Conservation (phyloP, 202 grass and related monocot genomes). For the Carex arenaria region DNA sequence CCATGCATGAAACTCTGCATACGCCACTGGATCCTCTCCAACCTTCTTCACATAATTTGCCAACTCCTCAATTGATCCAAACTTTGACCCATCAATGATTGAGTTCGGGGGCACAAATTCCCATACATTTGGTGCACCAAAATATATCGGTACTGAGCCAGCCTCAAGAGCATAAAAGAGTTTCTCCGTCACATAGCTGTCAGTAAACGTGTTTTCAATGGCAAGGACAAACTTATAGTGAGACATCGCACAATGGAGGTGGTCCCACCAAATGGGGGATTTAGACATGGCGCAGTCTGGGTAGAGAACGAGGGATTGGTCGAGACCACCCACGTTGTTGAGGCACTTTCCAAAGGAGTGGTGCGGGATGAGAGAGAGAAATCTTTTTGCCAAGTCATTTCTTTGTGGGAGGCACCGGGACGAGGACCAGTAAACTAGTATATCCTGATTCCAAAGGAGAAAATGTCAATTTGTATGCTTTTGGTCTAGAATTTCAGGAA, state of each 20-base stretch:
- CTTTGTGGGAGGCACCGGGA: conserved; percentile 75
- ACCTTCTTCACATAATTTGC: conserved; percentile 64
- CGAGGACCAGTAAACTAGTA: conserved; percentile 94
- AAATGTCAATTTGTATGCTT: conserved; percentile 3
- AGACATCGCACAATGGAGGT: conserved; percentile 86
- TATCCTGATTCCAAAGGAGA: conserved; percentile 47
- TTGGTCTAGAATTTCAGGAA: neutral
- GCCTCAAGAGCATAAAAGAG: conserved; percentile 85
- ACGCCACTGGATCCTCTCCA: conserved; percentile 71
- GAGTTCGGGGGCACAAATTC: conserved; percentile 91
- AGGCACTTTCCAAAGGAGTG: conserved; percentile 92
- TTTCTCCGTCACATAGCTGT: conserved; percentile 95
- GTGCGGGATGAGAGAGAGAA: conserved; percentile 62
- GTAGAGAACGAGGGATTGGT: conserved; percentile 69
- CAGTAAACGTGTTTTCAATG: conserved; percentile 82
- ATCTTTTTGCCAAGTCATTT: conserved; percentile 57
- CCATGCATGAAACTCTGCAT: conserved; percentile 93
- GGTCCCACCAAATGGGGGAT: conserved; percentile 74
- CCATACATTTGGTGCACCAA: conserved; percentile 82
- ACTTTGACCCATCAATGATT: conserved; percentile 83
- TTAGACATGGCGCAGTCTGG: conserved; percentile 39
- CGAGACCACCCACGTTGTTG: conserved; percentile 80
- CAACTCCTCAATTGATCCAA: conserved; percentile 59
- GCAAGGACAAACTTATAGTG: conserved; percentile 98
- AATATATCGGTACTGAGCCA: conserved; percentile 93